Conservation (phyloP, 179 eudicot species). For the Spergularia azorica region DNA sequence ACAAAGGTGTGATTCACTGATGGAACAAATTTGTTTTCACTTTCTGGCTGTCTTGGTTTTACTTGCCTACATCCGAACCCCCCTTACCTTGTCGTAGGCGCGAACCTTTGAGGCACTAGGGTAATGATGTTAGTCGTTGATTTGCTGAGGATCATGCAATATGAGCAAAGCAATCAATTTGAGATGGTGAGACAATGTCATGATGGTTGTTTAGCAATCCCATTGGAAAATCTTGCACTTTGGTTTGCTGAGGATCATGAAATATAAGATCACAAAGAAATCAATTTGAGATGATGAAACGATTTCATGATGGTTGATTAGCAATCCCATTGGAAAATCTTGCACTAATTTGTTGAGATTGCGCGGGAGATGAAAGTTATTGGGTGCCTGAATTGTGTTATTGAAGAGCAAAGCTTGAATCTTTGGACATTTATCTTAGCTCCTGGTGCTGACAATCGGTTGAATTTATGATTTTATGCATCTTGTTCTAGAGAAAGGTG, state of each 20-base stretch:
- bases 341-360: background rate
- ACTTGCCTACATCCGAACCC: too few species aligned
- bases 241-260: slow-evolving; percentile 1
- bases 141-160: slow-evolving; percentile 4
- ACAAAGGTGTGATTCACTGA: background rate
- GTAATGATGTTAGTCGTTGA: too few species aligned
- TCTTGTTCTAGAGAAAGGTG: background rate
- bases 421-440: background rate
- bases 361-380: background rate
- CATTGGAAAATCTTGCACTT: background rate
- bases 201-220: slow-evolving; percentile 1
- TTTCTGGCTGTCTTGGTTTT: background rate
- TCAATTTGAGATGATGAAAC: background rate
- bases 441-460: background rate
- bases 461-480: background rate
- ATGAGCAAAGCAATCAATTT: background rate
- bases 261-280: background rate
- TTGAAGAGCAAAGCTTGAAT: background rate
- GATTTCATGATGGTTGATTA: background rate
- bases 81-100: too few species aligned
- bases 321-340: background rate
- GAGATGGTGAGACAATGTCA: background rate
- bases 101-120: too few species aligned
- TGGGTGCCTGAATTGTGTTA: background rate
- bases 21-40: background rate